Evolutionary conservation across 768 basidiomycete species (phyloP).

Genomic region (Boletus reticuloceps): DNA sequence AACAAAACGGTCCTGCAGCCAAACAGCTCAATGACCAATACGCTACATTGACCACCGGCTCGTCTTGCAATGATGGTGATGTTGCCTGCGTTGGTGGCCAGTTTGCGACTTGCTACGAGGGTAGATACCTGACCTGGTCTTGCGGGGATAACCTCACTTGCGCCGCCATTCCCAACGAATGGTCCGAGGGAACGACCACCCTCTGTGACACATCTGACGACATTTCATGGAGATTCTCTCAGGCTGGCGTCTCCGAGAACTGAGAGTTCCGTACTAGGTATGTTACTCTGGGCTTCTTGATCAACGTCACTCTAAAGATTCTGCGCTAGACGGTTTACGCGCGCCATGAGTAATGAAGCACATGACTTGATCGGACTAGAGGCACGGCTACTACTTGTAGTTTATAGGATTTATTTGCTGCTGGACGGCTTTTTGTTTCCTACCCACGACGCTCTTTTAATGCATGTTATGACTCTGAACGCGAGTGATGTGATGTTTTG

Average conservation of each 20-base stretch:
- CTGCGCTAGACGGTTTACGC: not conserved
- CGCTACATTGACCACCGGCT: conserved; percentile 9
- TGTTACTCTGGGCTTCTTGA: not conserved
- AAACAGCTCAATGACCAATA: conserved; percentile 26
- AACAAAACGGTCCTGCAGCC: conserved; percentile 25
- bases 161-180: conserved; percentile 25
- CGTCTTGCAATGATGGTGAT: conserved; percentile 16
- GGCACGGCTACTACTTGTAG: conserved; percentile 6
- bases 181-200: conserved; percentile 14
- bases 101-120: conserved; percentile 16
- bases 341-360: not conserved
- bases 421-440: conserved; percentile 8
- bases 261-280: conserved; percentile 4
- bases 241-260: conserved; percentile 18
- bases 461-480: not conserved
- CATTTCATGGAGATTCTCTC: conserved; percentile 18
- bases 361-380: conserved; percentile 6
- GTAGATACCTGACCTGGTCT: conserved; percentile 9
- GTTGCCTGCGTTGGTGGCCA: conserved; percentile 18
- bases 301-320: not conserved
- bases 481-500: too few relatives aligned
- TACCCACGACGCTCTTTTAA: conserved; percentile 9
- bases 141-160: conserved; percentile 16
- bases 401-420: conserved; percentile 8
- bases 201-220: conserved; percentile 15